Percentiles rank a stretch among this genome's conserved stretches.
These are phyloP conservation scores for Xylaria curta DNA, from an alignment of 495 filamentous ascomycete species.

Conservation along the genomic window DNA sequence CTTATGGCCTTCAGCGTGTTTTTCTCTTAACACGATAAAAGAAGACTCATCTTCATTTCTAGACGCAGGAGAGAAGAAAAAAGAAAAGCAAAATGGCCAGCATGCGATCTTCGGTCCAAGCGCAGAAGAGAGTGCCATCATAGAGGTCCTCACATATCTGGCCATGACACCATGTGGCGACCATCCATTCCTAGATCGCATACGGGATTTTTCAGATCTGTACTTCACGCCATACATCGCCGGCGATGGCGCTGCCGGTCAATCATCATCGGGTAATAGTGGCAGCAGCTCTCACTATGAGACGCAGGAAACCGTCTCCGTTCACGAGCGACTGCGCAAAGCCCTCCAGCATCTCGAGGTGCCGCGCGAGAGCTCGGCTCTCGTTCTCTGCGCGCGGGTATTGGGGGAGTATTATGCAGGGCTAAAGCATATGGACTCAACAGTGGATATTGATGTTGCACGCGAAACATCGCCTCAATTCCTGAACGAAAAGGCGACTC, in stretches of 20 bases:
- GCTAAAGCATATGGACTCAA: neutral
- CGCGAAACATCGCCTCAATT: neutral
- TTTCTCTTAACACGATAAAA: neutral
- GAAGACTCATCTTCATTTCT: neutral
- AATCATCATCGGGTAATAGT: neutral
- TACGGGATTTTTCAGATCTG: slow-evolving; percentile 10
- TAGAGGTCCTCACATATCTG: neutral
- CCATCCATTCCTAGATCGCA: slow-evolving; percentile 11
- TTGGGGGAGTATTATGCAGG: slow-evolving; percentile 6
- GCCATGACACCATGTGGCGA: slow-evolving; percentile 6
- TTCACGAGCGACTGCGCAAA: neutral
- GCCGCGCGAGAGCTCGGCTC: slow-evolving; percentile 9
- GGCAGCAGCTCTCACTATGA: neutral
- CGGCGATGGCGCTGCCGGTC: neutral
- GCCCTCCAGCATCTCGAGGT: neutral
- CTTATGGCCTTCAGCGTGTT: slow-evolving; percentile 1
- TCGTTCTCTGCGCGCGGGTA: slow-evolving; percentile 18
- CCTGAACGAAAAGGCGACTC: neutral
- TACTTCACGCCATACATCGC: slow-evolving; percentile 12
- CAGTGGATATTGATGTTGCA: neutral
- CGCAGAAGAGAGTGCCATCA: neutral
- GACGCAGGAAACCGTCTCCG: neutral
- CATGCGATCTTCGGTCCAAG: no score
- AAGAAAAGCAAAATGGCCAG: neutral
- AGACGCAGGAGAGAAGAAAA: neutral